These are phyloP conservation scores for Schoenoplectus triqueter DNA, from an alignment of 202 grass and related monocot genomes.

Conservation along the genomic window DNA sequence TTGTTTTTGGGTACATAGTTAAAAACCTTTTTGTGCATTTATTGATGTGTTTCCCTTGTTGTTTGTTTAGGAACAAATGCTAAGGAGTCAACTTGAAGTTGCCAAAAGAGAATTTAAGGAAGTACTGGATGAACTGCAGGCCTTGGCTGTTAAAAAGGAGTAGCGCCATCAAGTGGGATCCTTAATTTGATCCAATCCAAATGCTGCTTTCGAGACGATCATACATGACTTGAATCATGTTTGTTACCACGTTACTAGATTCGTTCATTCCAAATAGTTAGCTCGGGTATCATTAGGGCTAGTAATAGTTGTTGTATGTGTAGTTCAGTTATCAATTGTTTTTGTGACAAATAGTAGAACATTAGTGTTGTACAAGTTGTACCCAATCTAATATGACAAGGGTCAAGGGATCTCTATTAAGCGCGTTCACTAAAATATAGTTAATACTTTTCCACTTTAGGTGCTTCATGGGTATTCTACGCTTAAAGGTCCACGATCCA, in stretches of 20 bases:
- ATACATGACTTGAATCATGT: not conserved
- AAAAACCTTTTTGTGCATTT: slow-evolving; percentile 30
- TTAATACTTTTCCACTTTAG: no score
- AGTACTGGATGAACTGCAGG: slow-evolving; percentile 59
- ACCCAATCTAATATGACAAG: not conserved
- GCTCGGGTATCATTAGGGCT: not conserved
- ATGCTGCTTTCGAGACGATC: not conserved
- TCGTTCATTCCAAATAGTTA: not conserved
- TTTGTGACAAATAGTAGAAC: not conserved
- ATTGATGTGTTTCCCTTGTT: slow-evolving; percentile 39
- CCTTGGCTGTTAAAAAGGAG: slow-evolving; percentile 71
- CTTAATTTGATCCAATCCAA: not conserved
- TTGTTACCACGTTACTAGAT: not conserved
- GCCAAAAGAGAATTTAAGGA: slow-evolving; percentile 63
- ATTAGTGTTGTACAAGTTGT: not conserved
- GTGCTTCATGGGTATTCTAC: no score
- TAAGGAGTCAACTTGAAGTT: slow-evolving; percentile 65
- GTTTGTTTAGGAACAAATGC: slow-evolving; percentile 70
- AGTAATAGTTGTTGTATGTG: not conserved
- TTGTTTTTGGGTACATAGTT: slow-evolving; percentile 20
- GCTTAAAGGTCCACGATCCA: no score
- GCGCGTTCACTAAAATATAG: no score
- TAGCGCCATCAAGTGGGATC: slow-evolving; percentile 9
- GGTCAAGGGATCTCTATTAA: not conserved
- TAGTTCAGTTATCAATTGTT: not conserved